These are phyloP conservation scores for Nannochloris sp. DNA, from an alignment of 139 green algal species.

Conservation along the genomic window DNA sequence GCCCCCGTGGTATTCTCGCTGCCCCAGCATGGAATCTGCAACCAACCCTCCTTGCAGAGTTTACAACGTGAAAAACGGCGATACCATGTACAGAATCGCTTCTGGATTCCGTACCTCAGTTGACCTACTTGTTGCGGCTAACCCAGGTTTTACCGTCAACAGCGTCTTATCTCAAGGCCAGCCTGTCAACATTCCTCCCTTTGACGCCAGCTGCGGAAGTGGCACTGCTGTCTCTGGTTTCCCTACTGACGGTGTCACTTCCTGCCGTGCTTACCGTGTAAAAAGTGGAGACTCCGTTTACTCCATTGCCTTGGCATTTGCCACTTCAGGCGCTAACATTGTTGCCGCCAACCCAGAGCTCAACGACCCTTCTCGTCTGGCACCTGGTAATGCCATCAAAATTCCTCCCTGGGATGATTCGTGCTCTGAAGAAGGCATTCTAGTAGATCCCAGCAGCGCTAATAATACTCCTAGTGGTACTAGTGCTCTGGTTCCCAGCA, in stretches of 20 bases:
- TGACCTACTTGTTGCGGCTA: not conserved
- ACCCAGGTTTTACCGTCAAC: not conserved
- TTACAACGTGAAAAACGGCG: not conserved
- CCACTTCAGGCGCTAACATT: not conserved
- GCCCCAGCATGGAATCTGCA: too few species aligned
- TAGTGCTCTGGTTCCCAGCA: not conserved
- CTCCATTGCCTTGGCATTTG: not conserved
- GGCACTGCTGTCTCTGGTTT: not conserved
- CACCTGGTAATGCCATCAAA: not conserved
- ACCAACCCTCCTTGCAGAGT: not conserved
- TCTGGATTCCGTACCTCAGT: not conserved
- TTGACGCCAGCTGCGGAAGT: not conserved
- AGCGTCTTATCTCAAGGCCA: not conserved
- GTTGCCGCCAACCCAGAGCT: slow-evolving; percentile 7
- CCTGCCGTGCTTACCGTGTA: not conserved
- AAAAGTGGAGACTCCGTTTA: not conserved
- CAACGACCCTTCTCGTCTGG: slow-evolving; percentile 2
- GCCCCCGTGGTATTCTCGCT: not conserved
- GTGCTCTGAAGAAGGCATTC: not conserved
- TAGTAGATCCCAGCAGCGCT: not conserved
- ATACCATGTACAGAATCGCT: not conserved
- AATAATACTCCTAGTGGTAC: too few species aligned
- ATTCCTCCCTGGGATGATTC: slow-evolving; percentile 13
- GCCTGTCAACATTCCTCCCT: not conserved
- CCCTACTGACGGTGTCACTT: not conserved